Evolutionary conservation across 805 yeast species (phyloP).

Genomic region (Lipomyces kockii): DNA sequence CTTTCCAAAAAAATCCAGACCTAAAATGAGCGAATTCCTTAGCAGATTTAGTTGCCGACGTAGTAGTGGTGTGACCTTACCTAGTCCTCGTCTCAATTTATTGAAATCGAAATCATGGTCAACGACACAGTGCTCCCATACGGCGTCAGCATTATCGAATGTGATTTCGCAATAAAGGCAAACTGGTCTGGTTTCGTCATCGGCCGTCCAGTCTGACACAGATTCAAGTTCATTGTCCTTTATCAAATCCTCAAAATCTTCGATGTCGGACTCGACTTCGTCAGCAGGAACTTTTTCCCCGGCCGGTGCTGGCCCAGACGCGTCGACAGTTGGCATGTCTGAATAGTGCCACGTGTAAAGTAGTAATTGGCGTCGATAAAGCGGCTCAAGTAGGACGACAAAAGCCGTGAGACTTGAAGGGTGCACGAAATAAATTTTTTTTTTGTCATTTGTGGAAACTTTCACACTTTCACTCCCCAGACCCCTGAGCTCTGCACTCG

Average conservation of each 20-base stretch:
- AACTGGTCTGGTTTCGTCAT: slow-evolving; percentile 37
- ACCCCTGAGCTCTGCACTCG: not conserved
- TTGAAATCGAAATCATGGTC: slow-evolving; percentile 38
- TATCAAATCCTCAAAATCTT: slow-evolving; percentile 38
- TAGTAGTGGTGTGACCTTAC: slow-evolving; percentile 2
- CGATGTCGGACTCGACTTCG: slow-evolving; percentile 24
- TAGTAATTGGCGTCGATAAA: not conserved
- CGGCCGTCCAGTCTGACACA: slow-evolving; percentile 39
- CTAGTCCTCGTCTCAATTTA: slow-evolving; percentile 24
- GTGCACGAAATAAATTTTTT: not conserved
- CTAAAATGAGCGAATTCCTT: slow-evolving; percentile 2
- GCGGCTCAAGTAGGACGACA: not conserved
- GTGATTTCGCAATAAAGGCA: slow-evolving; percentile 37
- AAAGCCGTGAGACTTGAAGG: not conserved
- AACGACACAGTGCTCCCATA: slow-evolving; percentile 36
- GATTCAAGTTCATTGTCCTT: slow-evolving; percentile 40
- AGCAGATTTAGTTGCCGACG: not conserved
- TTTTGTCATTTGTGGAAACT: not conserved
- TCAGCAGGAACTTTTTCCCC: no score
- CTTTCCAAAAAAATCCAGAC: slow-evolving; percentile 40
- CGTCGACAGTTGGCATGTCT: slow-evolving; percentile 11
- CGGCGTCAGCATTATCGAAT: slow-evolving; percentile 31
- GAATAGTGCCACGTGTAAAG: not conserved
- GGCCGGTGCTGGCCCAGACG: not conserved
- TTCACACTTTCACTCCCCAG: not conserved